These are phyloP conservation scores for Cladosporium austrohemisphaericum DNA, from an alignment of 2,329 filamentous ascomycete genomes.

Conservation along the genomic window DNA sequence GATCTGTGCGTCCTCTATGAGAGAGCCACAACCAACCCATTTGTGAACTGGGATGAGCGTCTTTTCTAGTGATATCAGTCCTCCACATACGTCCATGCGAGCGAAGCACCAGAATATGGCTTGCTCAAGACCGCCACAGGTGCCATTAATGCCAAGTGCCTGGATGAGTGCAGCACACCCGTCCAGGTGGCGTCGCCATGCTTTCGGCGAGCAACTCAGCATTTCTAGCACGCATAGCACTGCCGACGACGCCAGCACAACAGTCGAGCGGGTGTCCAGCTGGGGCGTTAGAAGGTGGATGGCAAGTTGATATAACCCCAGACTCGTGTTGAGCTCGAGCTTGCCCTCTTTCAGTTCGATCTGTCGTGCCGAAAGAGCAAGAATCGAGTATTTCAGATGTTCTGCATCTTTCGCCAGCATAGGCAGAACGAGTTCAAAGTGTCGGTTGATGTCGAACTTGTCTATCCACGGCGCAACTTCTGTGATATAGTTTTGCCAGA, in stretches of 20 bases:
- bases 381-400: constrained; percentile 47
- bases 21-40: constrained; percentile 44
- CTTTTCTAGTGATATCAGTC: constrained; percentile 51
- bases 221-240: constrained; percentile 49
- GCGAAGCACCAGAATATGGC: constrained; percentile 59
- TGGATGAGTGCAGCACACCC: constrained; percentile 54
- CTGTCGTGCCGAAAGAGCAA: constrained; percentile 53
- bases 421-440: constrained; percentile 52
- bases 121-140: constrained; percentile 49
- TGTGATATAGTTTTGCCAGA: constrained; percentile 46
- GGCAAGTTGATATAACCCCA: constrained; percentile 53
- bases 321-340: constrained; percentile 46
- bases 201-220: constrained; percentile 47
- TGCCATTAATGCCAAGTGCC: constrained; percentile 50
- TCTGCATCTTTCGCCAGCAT: constrained; percentile 46
- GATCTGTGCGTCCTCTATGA: constrained; percentile 36
- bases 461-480: constrained; percentile 56
- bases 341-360: constrained; percentile 50
- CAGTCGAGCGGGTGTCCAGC: constrained; percentile 43
- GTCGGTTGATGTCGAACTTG: constrained; percentile 53
- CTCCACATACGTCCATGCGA: constrained; percentile 55
- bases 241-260: constrained; percentile 46
- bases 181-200: constrained; percentile 55
- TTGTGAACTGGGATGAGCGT: constrained; percentile 49
- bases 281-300: constrained; percentile 45